Evolutionary conservation across 306 rosid genomes (phyloP), one percentile per base, ranked within the genome.

Genomic region (Prunus campanulata): DNA sequence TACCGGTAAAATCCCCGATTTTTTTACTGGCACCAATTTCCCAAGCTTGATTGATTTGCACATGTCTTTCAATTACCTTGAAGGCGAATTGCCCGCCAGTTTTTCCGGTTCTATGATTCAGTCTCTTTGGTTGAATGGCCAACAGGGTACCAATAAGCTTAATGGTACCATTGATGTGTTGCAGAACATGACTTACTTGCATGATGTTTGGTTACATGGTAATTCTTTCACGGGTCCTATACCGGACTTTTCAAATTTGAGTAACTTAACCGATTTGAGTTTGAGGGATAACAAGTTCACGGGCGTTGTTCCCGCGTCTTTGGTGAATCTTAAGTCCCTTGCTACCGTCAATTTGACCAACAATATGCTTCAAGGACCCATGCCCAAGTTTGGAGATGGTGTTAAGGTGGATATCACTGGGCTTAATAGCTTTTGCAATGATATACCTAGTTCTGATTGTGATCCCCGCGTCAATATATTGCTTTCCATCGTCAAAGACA

Each of bases 191-290:
- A 83, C 77, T 18, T 52, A 81, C 18, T 71, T 95, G 78, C 73
- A 13, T 6, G 83, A 77, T 1, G 71, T 89, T 75, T 88, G 90
- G 97, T 86, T 84, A 42, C 80, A 95, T 48, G 74, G 72, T 49
- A 95, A 95, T 68, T 65, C 79, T 13, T 95, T 95, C 50, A 86
- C 90, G 0, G 97, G 99, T 69, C 97, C 97, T 48, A 72, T 95
- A 46, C 97, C 99, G 2, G 93, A 95, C 66, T 27, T 90, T 9
- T 81, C 92, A 1, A 73, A 69, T 7, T 87, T 73, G 29, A 48
- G 16, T 15, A 63, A 65, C 11, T 73, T 95, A 12, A 18, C 0
- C 47, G 72, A 61, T 20, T 55, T 91, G 29, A 88, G 83, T 72
- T 56, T 92, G 71, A 86, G 96, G 83, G 93, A 91, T 63, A 92